Evolutionary conservation across 2,329 filamentous ascomycete species (phyloP), one percentile per base, ranked within the genome.

Genomic region (Penicillium sp.): DNA sequence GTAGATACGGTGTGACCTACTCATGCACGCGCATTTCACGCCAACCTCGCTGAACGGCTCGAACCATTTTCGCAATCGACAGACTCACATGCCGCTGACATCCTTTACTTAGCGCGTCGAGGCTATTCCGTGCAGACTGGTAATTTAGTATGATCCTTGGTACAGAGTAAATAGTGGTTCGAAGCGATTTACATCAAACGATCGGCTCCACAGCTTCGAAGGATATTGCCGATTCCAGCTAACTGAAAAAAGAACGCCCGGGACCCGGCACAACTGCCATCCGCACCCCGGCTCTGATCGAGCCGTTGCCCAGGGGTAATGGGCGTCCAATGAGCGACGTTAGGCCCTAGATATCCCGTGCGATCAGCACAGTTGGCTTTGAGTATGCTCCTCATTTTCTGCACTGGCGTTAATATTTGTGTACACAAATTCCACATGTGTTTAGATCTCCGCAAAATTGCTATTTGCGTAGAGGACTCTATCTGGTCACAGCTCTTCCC

Each of bases 231-330:
- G 38, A 44, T 13, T 45, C 34, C 13, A 48, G 43, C 18, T 53
- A 48, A 10, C 41, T 43, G 31, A 43, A 41, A 34, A 36, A n/a
- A 13, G 31, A 10, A 34, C n/a, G 34, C 14, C 50, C 59, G 60
- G 60, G 49, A 24, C 49, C 24, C 60, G 59, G 60, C 59, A 62
- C 53, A 31, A 53, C 36, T 21, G n/a, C 22, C 32, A 34, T 58
- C 59, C 59, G 50, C 31, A 54, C 22, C 22, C 48, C 52, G 55
- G 52, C 38, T 49, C 22, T 40, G 36, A 49, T 50, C 39, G 29
- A 38, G 41, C 38, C 27, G 45, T 45, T 54, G 34, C 22, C 41
- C 50, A 56, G 50, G 48, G 34, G 54, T 43, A 4, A 40, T n/a
- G 14, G n/a, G 45, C 41, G 40, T 21, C 59, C 47, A 59, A 58